Evolutionary conservation across 768 basidiomycete species (phyloP).

Genomic region (Termitomyces sp.): DNA sequence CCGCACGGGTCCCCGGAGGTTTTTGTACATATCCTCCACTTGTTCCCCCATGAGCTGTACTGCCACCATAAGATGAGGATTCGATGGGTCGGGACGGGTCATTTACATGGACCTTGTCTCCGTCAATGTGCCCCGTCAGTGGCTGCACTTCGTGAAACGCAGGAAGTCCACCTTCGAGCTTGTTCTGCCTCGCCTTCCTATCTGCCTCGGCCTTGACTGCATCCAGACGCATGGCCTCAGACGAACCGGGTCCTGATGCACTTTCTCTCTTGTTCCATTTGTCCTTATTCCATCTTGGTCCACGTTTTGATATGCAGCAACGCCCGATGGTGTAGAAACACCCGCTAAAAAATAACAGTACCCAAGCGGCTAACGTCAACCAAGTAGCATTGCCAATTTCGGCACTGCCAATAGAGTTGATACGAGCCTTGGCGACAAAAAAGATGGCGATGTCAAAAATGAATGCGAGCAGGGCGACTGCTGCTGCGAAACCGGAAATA

Average conservation of each 20-base stretch:
- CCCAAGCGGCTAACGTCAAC: slow-evolving; percentile 83
- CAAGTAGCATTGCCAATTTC: slow-evolving; percentile 85
- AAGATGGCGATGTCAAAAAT: slow-evolving; percentile 91
- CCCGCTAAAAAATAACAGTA: slow-evolving; percentile 85
- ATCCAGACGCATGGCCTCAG: slow-evolving; percentile 71
- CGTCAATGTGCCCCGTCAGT: slow-evolving; percentile 53
- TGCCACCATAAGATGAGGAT: slow-evolving; percentile 23
- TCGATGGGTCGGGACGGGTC: slow-evolving; percentile 29
- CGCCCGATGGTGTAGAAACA: slow-evolving; percentile 83
- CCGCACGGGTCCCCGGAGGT: slow-evolving; percentile 56
- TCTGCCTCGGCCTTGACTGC: slow-evolving; percentile 86
- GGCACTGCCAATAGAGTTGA: slow-evolving; percentile 76
- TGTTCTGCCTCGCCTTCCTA: slow-evolving; percentile 62
- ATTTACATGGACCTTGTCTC: slow-evolving; percentile 52
- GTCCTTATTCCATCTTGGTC: slow-evolving; percentile 29
- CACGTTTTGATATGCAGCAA: slow-evolving; percentile 69
- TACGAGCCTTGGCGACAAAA: slow-evolving; percentile 81
- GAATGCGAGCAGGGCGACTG: slow-evolving; percentile 78
- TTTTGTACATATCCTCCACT: slow-evolving; percentile 64
- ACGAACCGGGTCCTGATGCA: slow-evolving; percentile 27
- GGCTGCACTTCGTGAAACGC: slow-evolving; percentile 74
- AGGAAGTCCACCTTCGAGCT: slow-evolving; percentile 63
- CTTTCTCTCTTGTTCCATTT: slow-evolving; percentile 33
- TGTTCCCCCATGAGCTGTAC: slow-evolving; percentile 23
- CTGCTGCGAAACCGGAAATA: slow-evolving; percentile 76